Percentiles rank a stretch among this genome's conserved stretches.
Evolutionary conservation across 305 asterid species (phyloP).

Genomic region (Rubia peregrina): DNA sequence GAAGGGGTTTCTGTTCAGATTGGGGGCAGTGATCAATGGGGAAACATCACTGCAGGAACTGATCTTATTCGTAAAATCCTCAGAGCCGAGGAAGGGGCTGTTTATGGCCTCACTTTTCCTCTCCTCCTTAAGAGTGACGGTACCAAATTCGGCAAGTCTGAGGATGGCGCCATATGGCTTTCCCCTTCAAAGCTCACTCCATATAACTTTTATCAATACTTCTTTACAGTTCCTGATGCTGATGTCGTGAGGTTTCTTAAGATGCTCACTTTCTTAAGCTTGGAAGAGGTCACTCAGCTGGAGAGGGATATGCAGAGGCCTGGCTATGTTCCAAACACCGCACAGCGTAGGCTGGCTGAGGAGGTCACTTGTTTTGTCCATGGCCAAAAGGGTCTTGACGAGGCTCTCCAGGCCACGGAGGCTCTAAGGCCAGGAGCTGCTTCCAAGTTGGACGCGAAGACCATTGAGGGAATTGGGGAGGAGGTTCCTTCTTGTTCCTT

Average conservation of each 20-base stretch:
- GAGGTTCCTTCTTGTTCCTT: slow-evolving; percentile 66
- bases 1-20: slow-evolving; percentile 72
- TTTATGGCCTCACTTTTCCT: slow-evolving; percentile 52
- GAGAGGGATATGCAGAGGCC: slow-evolving; percentile 48
- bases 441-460: slow-evolving; percentile 54
- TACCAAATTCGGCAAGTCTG: slow-evolving; percentile 90
- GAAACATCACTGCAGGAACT: slow-evolving; percentile 86
- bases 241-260: slow-evolving; percentile 69
- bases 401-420: slow-evolving; percentile 74
- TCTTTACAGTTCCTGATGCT: slow-evolving; percentile 59
- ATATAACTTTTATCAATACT: slow-evolving; percentile 75
- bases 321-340: slow-evolving; percentile 59
- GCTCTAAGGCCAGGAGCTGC: slow-evolving; percentile 82
- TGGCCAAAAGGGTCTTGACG: slow-evolving; percentile 64
- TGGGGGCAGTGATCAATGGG: slow-evolving; percentile 97
- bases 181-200: slow-evolving; percentile 64
- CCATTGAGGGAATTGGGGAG: slow-evolving; percentile 66
- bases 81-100: slow-evolving; percentile 33
- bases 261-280: slow-evolving; percentile 58
- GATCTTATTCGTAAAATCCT: slow-evolving; percentile 72
- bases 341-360: slow-evolving; percentile 80
- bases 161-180: slow-evolving; percentile 85
- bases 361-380: slow-evolving; percentile 91
- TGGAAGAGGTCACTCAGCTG: slow-evolving; percentile 54
- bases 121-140: slow-evolving; percentile 87